A percentile compares a stretch with the other conserved stretches of the same genome.
Evolutionary conservation across 2,329 filamentous ascomycete genomes (phyloP).

Genomic region (Zasmidium angulare): DNA sequence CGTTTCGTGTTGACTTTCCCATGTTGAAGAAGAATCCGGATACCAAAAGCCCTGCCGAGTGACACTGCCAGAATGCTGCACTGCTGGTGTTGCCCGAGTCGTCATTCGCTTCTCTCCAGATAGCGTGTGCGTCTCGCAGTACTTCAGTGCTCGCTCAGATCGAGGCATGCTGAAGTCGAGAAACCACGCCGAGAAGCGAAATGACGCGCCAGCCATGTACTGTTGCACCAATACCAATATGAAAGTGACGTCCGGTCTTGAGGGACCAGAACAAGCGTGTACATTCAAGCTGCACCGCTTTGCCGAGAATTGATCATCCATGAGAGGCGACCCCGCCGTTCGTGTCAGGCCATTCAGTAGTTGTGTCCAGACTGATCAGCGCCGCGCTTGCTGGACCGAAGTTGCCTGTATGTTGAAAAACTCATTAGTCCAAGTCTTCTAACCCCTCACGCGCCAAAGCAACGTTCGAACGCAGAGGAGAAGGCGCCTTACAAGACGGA

Average conservation of each 20-base stretch:
- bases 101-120: conserved; percentile 16
- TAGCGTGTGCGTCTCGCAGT: conserved; percentile 11
- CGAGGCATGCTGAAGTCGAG: conserved; percentile 9
- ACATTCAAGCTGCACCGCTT: conserved; percentile 23
- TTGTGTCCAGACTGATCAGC: conserved; percentile 49
- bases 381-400: conserved; percentile 53
- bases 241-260: conserved; percentile 25
- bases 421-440: conserved; percentile 47
- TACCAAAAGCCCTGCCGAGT: conserved; percentile 40
- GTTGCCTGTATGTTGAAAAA: conserved; percentile 46
- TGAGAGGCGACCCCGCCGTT: conserved; percentile 41
- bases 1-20: conserved; percentile 7
- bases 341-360: conserved; percentile 46
- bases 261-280: conserved; percentile 20
- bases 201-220: conserved; percentile 28
- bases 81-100: conserved; percentile 15
- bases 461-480: conserved; percentile 75
- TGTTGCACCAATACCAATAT: conserved; percentile 34
- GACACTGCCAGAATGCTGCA: conserved; percentile 38
- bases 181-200: conserved; percentile 29
- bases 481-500: conserved; percentile 75
- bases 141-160: background rate
- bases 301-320: conserved; percentile 24
- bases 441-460: conserved; percentile 69
- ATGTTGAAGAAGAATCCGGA: conserved; percentile 25